Percentiles rank a stretch among this genome's conserved stretches.
These are phyloP conservation scores for Plectosphaerella cucumerina DNA, from an alignment of 2,329 filamentous ascomycete genomes.

Conservation along the genomic window DNA sequence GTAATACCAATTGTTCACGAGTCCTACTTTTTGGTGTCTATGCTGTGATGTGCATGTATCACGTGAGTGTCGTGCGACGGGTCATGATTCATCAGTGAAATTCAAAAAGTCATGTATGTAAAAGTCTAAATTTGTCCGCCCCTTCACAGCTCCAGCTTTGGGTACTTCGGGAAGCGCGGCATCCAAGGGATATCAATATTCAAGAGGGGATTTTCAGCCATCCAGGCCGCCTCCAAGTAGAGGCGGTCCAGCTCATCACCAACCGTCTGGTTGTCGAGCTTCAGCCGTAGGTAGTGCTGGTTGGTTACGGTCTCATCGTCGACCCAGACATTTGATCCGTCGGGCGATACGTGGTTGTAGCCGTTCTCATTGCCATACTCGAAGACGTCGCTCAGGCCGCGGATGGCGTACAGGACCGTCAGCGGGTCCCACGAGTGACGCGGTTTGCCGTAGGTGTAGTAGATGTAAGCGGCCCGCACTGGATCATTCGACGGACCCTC, in stretches of 20 bases:
- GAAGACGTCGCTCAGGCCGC: constrained; percentile 29
- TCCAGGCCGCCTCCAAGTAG: constrained; percentile 19
- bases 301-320: constrained; percentile 26
- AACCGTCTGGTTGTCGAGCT: constrained; percentile 21
- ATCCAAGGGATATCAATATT: background rate
- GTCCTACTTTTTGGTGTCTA: no score
- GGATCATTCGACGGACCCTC: constrained; percentile 26
- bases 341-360: constrained; percentile 32
- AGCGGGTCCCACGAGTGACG: constrained; percentile 38
- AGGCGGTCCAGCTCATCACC: constrained; percentile 22
- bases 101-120: no score
- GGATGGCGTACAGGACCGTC: constrained; percentile 33
- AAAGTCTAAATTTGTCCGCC: no score
- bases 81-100: no score
- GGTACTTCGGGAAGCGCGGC: background rate
- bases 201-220: background rate
- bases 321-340: constrained; percentile 41
- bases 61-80: no score
- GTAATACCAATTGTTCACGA: background rate
- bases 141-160: background rate
- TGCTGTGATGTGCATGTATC: no score
- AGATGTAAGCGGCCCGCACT: constrained; percentile 32
- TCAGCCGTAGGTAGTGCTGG: constrained; percentile 35
- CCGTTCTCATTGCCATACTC: constrained; percentile 31
- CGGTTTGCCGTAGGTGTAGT: constrained; percentile 29